Conservation (phyloP, 192 early-diverging fungal species). For the Backusella psychrophila region DNA sequence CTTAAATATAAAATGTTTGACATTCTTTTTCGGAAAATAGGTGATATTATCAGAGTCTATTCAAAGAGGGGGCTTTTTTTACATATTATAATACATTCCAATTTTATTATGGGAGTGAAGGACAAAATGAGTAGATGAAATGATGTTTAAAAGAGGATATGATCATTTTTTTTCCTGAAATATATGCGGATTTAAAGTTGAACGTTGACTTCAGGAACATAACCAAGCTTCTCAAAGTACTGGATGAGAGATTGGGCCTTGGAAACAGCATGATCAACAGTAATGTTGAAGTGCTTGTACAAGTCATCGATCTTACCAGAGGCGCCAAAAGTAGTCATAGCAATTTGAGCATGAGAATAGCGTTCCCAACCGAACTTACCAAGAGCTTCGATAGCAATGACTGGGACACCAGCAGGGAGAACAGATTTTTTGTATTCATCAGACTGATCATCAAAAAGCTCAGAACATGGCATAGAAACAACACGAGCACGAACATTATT, state of each 20-base stretch:
- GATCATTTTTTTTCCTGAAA: background rate
- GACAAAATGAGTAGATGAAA: background rate
- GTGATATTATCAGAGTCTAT: background rate
- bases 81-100: background rate
- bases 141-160: background rate
- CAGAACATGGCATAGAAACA: slow-evolving; percentile 92
- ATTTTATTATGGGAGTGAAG: background rate
- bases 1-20: background rate
- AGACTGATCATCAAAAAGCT: slow-evolving; percentile 84
- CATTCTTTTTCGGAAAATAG: background rate
- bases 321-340: slow-evolving; percentile 88
- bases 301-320: slow-evolving; percentile 78
- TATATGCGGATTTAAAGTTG: slow-evolving; percentile 9
- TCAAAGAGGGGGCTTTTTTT: background rate
- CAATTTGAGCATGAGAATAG: slow-evolving; percentile 86
- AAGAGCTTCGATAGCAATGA: slow-evolving; percentile 86
- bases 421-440: slow-evolving; percentile 81
- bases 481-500: slow-evolving; percentile 67
- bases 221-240: slow-evolving; percentile 65
- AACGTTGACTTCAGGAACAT: slow-evolving; percentile 34
- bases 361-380: slow-evolving; percentile 85
- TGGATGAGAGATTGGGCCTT: slow-evolving; percentile 76
- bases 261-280: slow-evolving; percentile 62
- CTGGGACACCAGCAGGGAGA: slow-evolving; percentile 75
- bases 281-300: slow-evolving; percentile 82